Conservation (phyloP, 306 rosid species). For the Lathyrus aphaca region DNA sequence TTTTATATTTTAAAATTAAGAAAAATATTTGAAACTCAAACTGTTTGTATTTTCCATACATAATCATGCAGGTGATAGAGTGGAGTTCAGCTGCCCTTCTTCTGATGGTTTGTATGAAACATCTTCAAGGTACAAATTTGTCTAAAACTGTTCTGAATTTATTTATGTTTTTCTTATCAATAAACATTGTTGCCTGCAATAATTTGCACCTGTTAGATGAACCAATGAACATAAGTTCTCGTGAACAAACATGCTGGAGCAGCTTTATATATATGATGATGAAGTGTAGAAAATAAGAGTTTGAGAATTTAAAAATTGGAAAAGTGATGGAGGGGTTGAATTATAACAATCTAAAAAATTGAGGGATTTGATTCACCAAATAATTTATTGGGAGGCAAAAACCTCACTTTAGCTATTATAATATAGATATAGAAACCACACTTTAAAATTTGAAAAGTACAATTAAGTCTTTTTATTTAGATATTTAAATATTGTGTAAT, state of each 20-base stretch:
- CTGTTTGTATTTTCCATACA: conserved; percentile 33
- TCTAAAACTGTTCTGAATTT: conserved; percentile 18
- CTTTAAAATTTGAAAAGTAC: neutral
- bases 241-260: conserved; percentile 7
- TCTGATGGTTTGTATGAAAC: conserved; percentile 55
- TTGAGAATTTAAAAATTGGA: neutral
- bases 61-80: conserved; percentile 78
- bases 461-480: neutral
- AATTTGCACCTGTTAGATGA: conserved; percentile 10
- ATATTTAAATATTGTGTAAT: conserved; percentile 1
- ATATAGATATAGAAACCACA: neutral
- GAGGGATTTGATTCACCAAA: conserved; percentile 1
- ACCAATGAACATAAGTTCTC: neutral
- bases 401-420: neutral
- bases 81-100: conserved; percentile 44
- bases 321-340: neutral
- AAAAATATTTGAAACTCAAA: conserved; percentile 5
- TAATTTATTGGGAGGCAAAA: neutral
- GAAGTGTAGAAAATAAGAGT: neutral
- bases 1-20: neutral
- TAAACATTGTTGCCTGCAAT: neutral
- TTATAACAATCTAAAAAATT: neutral
- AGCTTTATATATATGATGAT: conserved; percentile 12
- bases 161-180: conserved; percentile 14
- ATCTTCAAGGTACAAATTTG: conserved; percentile 62